Percentiles rank a stretch among this genome's conserved stretches.
These are phyloP conservation scores for Pelargonium nanum DNA, from an alignment of 345 rosid genomes.

Conservation along the genomic window DNA sequence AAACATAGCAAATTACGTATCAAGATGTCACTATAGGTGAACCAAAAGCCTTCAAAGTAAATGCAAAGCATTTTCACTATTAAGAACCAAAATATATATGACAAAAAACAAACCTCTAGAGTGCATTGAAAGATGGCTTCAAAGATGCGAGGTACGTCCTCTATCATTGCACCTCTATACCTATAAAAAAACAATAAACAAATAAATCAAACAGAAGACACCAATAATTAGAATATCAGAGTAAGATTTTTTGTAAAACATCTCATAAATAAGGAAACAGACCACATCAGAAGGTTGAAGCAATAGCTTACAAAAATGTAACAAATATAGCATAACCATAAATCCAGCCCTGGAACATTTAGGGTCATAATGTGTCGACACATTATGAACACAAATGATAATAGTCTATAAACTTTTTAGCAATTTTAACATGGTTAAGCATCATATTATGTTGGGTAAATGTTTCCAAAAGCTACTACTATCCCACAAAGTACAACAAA, in stretches of 20 bases:
- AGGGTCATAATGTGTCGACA: too few species aligned
- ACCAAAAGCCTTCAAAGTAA: not conserved
- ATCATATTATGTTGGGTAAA: too few species aligned
- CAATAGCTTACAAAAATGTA: too few species aligned
- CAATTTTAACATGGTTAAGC: too few species aligned
- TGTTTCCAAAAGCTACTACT: too few species aligned
- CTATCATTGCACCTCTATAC: slow-evolving; percentile 90
- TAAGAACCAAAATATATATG: not conserved
- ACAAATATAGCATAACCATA: not conserved
- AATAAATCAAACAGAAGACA: not conserved
- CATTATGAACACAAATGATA: too few species aligned
- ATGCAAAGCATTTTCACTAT: not conserved
- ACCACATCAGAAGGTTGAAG: not conserved
- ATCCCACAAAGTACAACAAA: too few species aligned
- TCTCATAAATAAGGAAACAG: not conserved
- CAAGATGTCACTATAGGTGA: slow-evolving; percentile 1
- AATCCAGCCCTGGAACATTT: too few species aligned
- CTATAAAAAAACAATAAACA: slow-evolving; percentile 23
- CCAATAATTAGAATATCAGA: not conserved
- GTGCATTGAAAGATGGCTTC: slow-evolving; percentile 99
- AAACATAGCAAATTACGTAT: too few species aligned
- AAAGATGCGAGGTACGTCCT: slow-evolving; percentile 92
- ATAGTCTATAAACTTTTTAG: too few species aligned
- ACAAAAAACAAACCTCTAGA: slow-evolving; percentile 47
- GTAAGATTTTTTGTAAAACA: too few species aligned